Evolutionary conservation across 352 stramenopile genomes (phyloP), one percentile per base, ranked within the genome.

Genomic region (Pythium sukuiense): DNA sequence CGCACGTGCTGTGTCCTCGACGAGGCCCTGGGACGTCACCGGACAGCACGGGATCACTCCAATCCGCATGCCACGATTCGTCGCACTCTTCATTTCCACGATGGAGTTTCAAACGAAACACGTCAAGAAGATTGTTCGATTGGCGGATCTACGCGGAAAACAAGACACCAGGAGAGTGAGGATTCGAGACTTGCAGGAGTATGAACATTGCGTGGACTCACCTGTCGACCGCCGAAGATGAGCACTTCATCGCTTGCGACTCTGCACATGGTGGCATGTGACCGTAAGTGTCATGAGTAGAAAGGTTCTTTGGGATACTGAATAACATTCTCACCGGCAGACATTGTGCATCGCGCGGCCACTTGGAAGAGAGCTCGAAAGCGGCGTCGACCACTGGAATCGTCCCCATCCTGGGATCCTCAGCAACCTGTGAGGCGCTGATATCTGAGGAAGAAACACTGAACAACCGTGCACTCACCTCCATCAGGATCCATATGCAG

Each of bases 141-240:
- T 90, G 67, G 0, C 81, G 63, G 16, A 93, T 86, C 85, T 93
- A 43, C 11, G 13, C 5, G 32, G n/a, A 16, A 24, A 24, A 24
- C 20, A 27, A 41, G 11, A 49, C 4, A 56, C 43, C 37, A 63
- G 39, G 27, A 50, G 1, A 27, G 8, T 37, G 12, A 61, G n/a
- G 6, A 20, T 49, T 26, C 0, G 6, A 49, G 14, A 2, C n/a
- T 27, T 26, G 16, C 4, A 8, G 5, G 16, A 26, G 3, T 27
- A 20, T 26, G 41, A 5, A 7, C 2, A 49, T 61, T 35, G 20
- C 6, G 39, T 46, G 33, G 26, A 37, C n/a, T 20, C 7, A 90
- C 85, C 74, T 90, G 82, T 18, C 81, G 81, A 0, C 85, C 85
- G 24, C 82, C 82, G 63, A 84, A 93, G 60, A 91, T 74, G 30